Evolutionary conservation across 2,329 filamentous ascomycete genomes (phyloP).

Genomic region (Aureobasidium sp.): DNA sequence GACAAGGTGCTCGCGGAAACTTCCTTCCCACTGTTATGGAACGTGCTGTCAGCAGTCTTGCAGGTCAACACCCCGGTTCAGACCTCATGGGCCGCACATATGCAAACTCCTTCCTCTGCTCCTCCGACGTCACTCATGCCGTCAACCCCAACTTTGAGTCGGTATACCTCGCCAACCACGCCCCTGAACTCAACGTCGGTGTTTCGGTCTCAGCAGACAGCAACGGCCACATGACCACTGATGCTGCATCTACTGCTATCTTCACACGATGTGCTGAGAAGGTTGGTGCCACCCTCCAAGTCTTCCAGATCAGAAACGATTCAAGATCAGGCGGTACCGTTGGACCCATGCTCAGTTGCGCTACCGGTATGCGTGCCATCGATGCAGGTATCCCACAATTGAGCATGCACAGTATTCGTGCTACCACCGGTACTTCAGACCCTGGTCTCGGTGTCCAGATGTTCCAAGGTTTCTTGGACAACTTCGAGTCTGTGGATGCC

Average conservation of each 20-base stretch:
- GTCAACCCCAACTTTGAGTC: constrained; percentile 88
- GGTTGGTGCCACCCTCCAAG: constrained; percentile 61
- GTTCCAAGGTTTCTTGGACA: constrained; percentile 82
- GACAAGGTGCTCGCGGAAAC: constrained; percentile 84
- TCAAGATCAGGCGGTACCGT: constrained; percentile 83
- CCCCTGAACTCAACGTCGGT: constrained; percentile 81
- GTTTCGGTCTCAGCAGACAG: constrained; percentile 71
- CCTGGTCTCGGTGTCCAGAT: constrained; percentile 80
- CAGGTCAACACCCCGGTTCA: constrained; percentile 34
- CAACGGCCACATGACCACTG: constrained; percentile 95
- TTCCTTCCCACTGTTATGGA: constrained; percentile 76
- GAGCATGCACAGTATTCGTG: constrained; percentile 88
- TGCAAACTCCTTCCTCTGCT: constrained; percentile 85
- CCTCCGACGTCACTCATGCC: constrained; percentile 87
- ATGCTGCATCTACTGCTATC: constrained; percentile 74
- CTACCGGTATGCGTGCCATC: constrained; percentile 71
- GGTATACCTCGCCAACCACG: constrained; percentile 76
- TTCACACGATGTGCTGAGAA: constrained; percentile 71
- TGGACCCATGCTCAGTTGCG: constrained; percentile 78
- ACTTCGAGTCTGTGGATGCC: constrained; percentile 73
- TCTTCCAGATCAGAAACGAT: constrained; percentile 95
- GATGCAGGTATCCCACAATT: constrained; percentile 87
- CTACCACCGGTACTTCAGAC: constrained; percentile 77
- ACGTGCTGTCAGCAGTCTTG: constrained; percentile 65
- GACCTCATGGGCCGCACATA: constrained; percentile 70